Percentiles rank a stretch among this genome's conserved stretches.
These are phyloP conservation scores for Beauveria sp. DNA, from an alignment of 2,329 filamentous ascomycete species.

Conservation along the genomic window DNA sequence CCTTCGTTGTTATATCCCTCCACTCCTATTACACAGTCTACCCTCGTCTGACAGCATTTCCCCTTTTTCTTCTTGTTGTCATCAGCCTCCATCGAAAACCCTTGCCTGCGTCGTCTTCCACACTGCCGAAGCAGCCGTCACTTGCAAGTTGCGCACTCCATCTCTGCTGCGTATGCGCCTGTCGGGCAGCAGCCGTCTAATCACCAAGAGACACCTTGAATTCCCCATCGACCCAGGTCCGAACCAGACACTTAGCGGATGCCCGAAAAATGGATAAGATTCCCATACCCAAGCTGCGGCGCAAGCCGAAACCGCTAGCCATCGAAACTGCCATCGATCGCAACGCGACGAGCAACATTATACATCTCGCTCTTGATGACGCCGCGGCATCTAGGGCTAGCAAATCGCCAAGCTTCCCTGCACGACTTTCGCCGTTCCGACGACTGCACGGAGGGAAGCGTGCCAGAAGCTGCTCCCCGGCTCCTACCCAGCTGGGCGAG, in stretches of 20 bases:
- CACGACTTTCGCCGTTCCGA: slow-evolving; percentile 34
- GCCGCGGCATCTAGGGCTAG: not conserved
- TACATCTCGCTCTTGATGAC: not conserved
- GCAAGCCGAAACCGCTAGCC: slow-evolving; percentile 36
- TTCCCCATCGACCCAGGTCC: not conserved
- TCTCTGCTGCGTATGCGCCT: not conserved
- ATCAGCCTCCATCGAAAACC: not conserved
- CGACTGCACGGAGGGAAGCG: slow-evolving; percentile 40
- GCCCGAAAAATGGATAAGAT: slow-evolving; percentile 32
- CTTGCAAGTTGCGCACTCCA: not conserved
- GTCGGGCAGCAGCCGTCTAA: not conserved
- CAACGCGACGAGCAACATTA: slow-evolving; percentile 16
- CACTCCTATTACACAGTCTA: not conserved
- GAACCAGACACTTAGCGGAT: not conserved
- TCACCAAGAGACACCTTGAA: not conserved
- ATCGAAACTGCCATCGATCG: slow-evolving; percentile 33
- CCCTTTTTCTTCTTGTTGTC: not conserved
- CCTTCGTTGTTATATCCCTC: not conserved
- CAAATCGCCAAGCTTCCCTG: slow-evolving; percentile 16
- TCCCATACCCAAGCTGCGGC: slow-evolving; percentile 34
- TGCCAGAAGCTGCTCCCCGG: slow-evolving; percentile 34
- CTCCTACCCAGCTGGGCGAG: slow-evolving; percentile 10
- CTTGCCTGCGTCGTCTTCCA: not conserved
- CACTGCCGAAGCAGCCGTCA: not conserved
- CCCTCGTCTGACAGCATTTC: not conserved